A percentile compares a stretch with the other conserved stretches of the same genome.
Evolutionary conservation across 2,329 filamentous ascomycete genomes (phyloP).

Genomic region (Nannizzia gypsea): DNA sequence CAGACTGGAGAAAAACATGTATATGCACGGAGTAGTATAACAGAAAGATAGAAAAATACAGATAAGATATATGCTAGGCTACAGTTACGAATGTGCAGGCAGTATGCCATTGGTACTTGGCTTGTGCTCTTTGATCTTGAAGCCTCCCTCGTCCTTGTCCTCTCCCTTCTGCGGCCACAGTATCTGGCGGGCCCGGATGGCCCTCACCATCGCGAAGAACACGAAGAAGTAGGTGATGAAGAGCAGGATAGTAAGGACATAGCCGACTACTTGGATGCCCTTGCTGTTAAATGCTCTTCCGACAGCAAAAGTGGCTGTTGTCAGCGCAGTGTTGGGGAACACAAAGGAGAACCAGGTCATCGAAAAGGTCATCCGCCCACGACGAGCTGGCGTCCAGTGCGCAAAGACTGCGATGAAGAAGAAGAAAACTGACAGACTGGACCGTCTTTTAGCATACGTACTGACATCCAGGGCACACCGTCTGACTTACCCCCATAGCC

Average conservation of each 20-base stretch:
- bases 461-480: no score
- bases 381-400: constrained; percentile 54
- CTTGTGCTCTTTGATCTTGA: constrained; percentile 30
- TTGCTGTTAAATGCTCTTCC: constrained; percentile 48
- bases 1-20: no score
- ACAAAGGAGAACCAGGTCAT: constrained; percentile 83
- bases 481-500: constrained; percentile 55
- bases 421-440: constrained; percentile 66
- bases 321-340: constrained; percentile 66
- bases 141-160: constrained; percentile 51
- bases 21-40: no score
- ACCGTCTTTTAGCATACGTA: background rate
- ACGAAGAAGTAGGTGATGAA: constrained; percentile 58
- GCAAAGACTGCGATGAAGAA: constrained; percentile 69
- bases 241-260: constrained; percentile 53
- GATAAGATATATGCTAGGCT: background rate
- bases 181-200: constrained; percentile 55
- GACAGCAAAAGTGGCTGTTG: constrained; percentile 61
- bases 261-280: constrained; percentile 55
- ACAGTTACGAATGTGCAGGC: background rate
- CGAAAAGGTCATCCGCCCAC: constrained; percentile 56
- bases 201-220: constrained; percentile 56
- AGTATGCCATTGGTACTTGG: constrained; percentile 6
- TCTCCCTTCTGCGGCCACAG: constrained; percentile 64
- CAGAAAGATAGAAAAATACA: background rate